A percentile compares a stretch with the other conserved stretches of the same genome.
phyloP scores from a whole-genome alignment of 2,329 filamentous ascomycete genomes.

The Colletotrichum lindemuthianum region DNA sequence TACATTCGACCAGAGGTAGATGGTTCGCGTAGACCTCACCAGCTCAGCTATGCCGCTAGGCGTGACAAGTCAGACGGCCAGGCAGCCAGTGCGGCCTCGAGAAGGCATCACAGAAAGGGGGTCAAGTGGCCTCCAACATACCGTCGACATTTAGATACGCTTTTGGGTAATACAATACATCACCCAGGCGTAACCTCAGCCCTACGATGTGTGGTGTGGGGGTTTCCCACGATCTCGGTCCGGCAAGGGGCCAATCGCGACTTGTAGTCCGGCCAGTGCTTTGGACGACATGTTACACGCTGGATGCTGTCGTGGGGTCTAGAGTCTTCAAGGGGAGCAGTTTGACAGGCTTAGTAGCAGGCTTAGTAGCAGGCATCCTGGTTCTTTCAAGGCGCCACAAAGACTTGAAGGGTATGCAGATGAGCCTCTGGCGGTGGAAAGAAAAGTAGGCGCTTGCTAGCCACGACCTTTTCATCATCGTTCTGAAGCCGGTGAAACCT shows the following conservation, averaged over 20 bases:
- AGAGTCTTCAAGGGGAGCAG: background rate
- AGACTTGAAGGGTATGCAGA: background rate
- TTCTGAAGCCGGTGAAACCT: background rate
- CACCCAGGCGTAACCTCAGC: slow-evolving; percentile 1
- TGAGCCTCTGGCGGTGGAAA: background rate
- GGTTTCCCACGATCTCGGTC: slow-evolving; percentile 2
- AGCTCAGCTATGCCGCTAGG: too few relatives aligned
- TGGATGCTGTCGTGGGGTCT: background rate
- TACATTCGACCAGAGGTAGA: too few relatives aligned
- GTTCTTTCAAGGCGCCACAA: background rate
- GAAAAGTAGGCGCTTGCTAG: background rate
- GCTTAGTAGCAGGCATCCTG: background rate
- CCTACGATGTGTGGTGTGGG: slow-evolving; percentile 4
- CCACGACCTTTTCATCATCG: background rate
- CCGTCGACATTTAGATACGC: background rate
- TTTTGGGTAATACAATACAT: slow-evolving; percentile 13
- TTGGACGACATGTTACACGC: background rate
- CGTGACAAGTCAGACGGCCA: too few relatives aligned
- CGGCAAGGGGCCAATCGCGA: background rate
- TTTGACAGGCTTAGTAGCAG: background rate
- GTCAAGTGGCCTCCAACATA: background rate
- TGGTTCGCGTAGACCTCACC: too few relatives aligned
- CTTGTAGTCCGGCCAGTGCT: background rate
- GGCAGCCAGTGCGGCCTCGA: too few relatives aligned
- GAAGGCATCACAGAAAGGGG: background rate